These are phyloP conservation scores for Drechslera avenae DNA, from an alignment of 2,329 filamentous ascomycete species.

Conservation along the genomic window DNA sequence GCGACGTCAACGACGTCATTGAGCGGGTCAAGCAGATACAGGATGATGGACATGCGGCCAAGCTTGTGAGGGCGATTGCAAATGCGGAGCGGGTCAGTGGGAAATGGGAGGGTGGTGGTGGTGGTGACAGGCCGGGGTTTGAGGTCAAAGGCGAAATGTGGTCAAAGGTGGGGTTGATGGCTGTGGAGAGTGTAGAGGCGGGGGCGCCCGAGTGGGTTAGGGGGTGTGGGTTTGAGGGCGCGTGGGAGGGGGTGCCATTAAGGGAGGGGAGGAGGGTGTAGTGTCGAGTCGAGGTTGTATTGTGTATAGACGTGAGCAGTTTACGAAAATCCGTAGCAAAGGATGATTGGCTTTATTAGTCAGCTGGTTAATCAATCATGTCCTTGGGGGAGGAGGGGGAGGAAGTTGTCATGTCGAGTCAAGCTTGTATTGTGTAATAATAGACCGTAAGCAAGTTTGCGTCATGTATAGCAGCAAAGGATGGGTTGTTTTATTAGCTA, in stretches of 20 bases:
- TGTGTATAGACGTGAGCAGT: too few species aligned
- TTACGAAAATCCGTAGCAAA: too few species aligned
- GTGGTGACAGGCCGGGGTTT: constrained; percentile 51
- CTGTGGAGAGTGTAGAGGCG: constrained; percentile 65
- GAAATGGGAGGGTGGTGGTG: constrained; percentile 49
- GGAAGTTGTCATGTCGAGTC: too few species aligned
- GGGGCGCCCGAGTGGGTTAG: constrained; percentile 64
- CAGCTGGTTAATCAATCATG: too few species aligned
- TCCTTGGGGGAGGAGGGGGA: too few species aligned
- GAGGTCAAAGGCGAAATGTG: constrained; percentile 63
- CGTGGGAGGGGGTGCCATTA: constrained; percentile 60
- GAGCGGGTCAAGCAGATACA: constrained; percentile 53
- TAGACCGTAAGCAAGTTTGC: too few species aligned
- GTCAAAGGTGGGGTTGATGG: constrained; percentile 65
- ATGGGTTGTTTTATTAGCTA: too few species aligned
- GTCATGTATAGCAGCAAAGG: too few species aligned
- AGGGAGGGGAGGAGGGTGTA: constrained; percentile 33
- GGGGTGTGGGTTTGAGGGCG: constrained; percentile 66
- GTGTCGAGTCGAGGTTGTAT: too few species aligned
- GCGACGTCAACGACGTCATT: constrained; percentile 52
- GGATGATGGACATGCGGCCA: constrained; percentile 84
- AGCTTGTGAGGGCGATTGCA: constrained; percentile 72
- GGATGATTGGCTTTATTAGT: too few species aligned
- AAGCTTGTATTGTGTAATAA: too few species aligned
- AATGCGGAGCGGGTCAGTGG: constrained; percentile 63